Base-by-base conservation (phyloP, 306 rosid genomes). In the Vachellia pachyceras region DNA sequence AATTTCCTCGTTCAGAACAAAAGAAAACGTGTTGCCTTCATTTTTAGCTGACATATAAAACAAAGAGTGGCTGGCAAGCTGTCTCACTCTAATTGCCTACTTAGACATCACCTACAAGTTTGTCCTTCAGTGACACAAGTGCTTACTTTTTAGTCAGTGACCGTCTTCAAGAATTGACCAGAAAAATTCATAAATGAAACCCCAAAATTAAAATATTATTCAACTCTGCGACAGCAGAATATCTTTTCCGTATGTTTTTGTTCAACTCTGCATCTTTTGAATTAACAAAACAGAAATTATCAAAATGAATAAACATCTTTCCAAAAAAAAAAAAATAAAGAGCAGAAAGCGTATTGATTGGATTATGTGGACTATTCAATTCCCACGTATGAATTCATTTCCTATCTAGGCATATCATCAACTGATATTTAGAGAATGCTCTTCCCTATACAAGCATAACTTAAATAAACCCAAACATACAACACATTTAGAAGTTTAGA, bases 21-120 rank as follows among this genome's bases (percentile, higher is more conserved):
- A 22, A 39, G 39, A 35, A 64, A 5, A 64, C 22, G 52, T 40
- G 6, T 66, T 20, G 52, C 64, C 47, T 64, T 25, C 45, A 33
- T 29, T n/a, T 76, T 10, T 65, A 58, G 50, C 37, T 33, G 49
- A 36, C 80, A 65, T 65, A 45, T 17, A 78, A 4, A 68, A 23
- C 69, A 78, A 1, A 29, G 33, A 35, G 55, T 5, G 7, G 55
- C 33, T 4, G 17, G 39, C 44, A 20, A 17, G 45, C 2, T 66
- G 72, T 78, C 15, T 63, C 42, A 33, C 4, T 33, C 52, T 52
- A 47, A 13, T 47, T 47, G 5, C 54, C 50, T 3, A 14, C 54
- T 3, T 47, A 14, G 68, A 40, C 22, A 25, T 41, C 35, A 25
- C 49, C 77, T 4, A 17, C 41, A 69, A 45, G 54, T 49, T 25